Conservation (phyloP, 2,329 filamentous ascomycete species). For the Truncatella angustata region DNA sequence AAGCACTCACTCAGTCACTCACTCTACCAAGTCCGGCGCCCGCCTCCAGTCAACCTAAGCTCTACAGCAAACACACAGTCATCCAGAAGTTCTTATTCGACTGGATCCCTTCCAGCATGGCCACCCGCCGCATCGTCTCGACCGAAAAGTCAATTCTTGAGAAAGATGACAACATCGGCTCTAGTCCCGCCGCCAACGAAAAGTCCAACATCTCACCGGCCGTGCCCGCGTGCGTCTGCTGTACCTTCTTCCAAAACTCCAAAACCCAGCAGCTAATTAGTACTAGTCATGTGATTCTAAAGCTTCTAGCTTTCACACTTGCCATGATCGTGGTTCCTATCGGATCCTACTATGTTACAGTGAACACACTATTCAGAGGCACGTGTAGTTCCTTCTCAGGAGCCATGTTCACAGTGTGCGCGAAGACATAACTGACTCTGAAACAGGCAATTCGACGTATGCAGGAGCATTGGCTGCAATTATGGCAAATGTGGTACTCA, state of each 20-base stretch:
- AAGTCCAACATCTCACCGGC: conserved; percentile 78
- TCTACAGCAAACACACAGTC: neutral
- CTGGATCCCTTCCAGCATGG: conserved; percentile 56
- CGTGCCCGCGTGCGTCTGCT: conserved; percentile 68
- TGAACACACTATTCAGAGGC: conserved; percentile 78
- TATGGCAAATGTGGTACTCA: conserved; percentile 85
- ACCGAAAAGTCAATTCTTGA: conserved; percentile 66
- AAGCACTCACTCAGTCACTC: neutral
- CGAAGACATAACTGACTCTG: too few relatives aligned
- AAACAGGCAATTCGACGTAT: conserved; percentile 83
- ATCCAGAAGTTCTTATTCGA: neutral
- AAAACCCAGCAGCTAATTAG: too few relatives aligned
- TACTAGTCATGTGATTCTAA: conserved; percentile 80
- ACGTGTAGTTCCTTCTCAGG: too few relatives aligned
- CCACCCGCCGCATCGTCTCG: conserved; percentile 65
- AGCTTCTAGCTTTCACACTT: conserved; percentile 84
- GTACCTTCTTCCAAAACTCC: conserved; percentile 2
- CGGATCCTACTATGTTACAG: conserved; percentile 80
- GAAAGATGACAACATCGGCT: conserved; percentile 48
- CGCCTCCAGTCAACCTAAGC: neutral
- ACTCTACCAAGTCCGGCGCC: neutral
- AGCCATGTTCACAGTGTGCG: too few relatives aligned
- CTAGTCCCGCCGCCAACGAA: conserved; percentile 40
- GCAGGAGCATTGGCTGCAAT: conserved; percentile 83
- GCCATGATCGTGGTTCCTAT: conserved; percentile 90